Evolutionary conservation across 179 eudicot species (phyloP), one percentile per base, ranked within the genome.

Genomic region (Vitellaria paradoxa): DNA sequence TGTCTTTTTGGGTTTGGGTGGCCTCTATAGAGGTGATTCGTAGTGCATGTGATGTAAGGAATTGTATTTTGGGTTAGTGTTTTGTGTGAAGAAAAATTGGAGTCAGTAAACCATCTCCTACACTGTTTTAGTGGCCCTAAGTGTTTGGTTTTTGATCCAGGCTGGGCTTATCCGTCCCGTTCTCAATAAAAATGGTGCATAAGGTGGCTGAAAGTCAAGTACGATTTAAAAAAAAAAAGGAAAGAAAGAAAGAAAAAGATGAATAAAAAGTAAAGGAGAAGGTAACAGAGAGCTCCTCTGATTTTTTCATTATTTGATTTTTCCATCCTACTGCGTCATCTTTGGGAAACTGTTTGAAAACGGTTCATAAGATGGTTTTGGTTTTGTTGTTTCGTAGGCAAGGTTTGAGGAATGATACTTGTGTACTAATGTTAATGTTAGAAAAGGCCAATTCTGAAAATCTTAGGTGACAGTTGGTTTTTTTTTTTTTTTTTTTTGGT

Each of bases 371-470:
- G 24, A 40, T 66, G 50, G 70, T 17, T 46, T 46, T 45, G 8
- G 23, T 67, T 42, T 67, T 9, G 23, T 10, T 40, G 14, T 9
- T 46, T 46, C 0, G 7, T n/a, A 37, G 70, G 42, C 15, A 37
- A 5, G 6, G 7, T 65, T 0, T 67, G 18, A 20, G 18, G 18
- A 6, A 67, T n/a, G 46, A 67, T 67, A 9, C 26, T 49, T 6
- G 52, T 47, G 57, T 9, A 45, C 21, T 46, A 9, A 46, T 68
- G 72, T 4, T 17, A 2, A 30, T 30, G 37, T 30, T 30, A 30
- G 53, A 9, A 45, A 68, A 68, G 14, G 55, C 72, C 72, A 46
- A 18, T 26, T 68, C 72, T 46, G 26, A 68, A 46, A 68, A 20
- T 24, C 26, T 68, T 13, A 26, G 24, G 14, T 12, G 11, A 30